These are phyloP conservation scores for Capsaspora owczarzaki DNA, from an alignment of 78 protist genomes.

Conservation along the genomic window DNA sequence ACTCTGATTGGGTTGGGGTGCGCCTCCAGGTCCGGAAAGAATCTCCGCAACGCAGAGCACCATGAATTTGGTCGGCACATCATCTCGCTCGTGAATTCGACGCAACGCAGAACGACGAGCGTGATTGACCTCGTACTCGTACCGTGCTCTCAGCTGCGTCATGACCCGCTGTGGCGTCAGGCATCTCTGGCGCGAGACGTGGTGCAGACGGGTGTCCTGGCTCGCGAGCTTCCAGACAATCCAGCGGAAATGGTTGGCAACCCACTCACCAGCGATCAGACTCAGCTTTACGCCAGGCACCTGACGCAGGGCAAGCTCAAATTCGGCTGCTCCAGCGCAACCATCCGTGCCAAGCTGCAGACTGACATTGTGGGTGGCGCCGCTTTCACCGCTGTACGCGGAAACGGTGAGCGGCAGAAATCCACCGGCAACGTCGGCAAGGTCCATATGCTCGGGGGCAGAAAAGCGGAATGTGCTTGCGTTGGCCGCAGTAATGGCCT, in stretches of 20 bases:
- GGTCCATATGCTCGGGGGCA: too few species aligned
- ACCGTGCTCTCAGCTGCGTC: conserved; percentile 27
- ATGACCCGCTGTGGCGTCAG: conserved; percentile 14
- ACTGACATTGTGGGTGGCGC: too few species aligned
- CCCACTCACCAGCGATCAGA: conserved; percentile 24
- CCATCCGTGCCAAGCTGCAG: neutral
- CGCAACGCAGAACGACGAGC: conserved; percentile 24
- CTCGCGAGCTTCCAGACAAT: conserved; percentile 60
- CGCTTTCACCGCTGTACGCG: too few species aligned
- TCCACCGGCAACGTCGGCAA: too few species aligned
- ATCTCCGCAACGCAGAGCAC: conserved; percentile 37
- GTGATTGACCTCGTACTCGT: conserved; percentile 25
- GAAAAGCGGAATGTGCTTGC: too few species aligned
- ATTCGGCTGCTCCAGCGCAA: neutral
- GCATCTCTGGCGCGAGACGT: conserved; percentile 22
- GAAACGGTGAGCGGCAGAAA: too few species aligned
- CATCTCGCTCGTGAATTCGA: conserved; percentile 35
- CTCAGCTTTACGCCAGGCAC: neutral
- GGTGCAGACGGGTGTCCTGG: conserved; percentile 36
- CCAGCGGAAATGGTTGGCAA: conserved; percentile 62
- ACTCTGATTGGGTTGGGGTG: too few species aligned
- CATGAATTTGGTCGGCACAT: conserved; percentile 30
- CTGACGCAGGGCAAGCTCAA: neutral
- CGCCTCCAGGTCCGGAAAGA: too few species aligned
- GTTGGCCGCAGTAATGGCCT: too few species aligned